A percentile compares a stretch with the other conserved stretches of the same genome.
These are phyloP conservation scores for Penicillium malachiteum DNA, from an alignment of 495 filamentous ascomycete species.

Conservation along the genomic window DNA sequence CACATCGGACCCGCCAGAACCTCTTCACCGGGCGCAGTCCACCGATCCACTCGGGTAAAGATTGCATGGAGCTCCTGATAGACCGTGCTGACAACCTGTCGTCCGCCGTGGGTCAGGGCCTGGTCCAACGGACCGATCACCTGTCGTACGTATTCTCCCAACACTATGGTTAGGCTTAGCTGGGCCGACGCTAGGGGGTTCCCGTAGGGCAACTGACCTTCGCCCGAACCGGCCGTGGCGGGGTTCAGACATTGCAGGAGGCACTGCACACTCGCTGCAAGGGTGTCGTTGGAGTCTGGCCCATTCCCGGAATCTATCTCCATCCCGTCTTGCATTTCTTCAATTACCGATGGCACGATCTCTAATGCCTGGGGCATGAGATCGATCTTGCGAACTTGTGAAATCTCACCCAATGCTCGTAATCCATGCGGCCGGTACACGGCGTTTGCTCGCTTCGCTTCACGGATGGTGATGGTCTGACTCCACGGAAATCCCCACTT, in stretches of 20 bases:
- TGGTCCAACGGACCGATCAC: constrained; percentile 32
- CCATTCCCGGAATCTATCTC: constrained; percentile 57
- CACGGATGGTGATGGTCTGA: constrained; percentile 67
- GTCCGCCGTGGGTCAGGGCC: constrained; percentile 35
- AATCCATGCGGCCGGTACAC: constrained; percentile 76
- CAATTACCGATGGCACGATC: constrained; percentile 59
- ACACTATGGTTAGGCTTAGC: constrained; percentile 31
- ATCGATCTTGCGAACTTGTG: constrained; percentile 60
- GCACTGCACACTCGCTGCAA: constrained; percentile 48
- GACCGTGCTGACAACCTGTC: constrained; percentile 42
- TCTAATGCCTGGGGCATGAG: constrained; percentile 65
- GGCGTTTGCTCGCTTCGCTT: constrained; percentile 87
- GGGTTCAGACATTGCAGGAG: constrained; percentile 48
- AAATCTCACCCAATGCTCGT: constrained; percentile 67
- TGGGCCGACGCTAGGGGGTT: constrained; percentile 30
- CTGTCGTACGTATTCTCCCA: constrained; percentile 32
- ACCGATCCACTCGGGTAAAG: constrained; percentile 35
- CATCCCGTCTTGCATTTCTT: constrained; percentile 64
- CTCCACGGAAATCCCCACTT: constrained; percentile 2
- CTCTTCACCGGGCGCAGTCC: constrained; percentile 22
- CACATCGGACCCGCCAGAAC: constrained; percentile 29
- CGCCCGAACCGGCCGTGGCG: constrained; percentile 18
- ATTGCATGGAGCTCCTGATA: constrained; percentile 44
- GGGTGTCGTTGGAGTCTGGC: constrained; percentile 39
- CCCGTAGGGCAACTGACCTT: constrained; percentile 33